Base-by-base conservation (phyloP, 148 eudicot genomes). In the Pouteria glomerata region DNA sequence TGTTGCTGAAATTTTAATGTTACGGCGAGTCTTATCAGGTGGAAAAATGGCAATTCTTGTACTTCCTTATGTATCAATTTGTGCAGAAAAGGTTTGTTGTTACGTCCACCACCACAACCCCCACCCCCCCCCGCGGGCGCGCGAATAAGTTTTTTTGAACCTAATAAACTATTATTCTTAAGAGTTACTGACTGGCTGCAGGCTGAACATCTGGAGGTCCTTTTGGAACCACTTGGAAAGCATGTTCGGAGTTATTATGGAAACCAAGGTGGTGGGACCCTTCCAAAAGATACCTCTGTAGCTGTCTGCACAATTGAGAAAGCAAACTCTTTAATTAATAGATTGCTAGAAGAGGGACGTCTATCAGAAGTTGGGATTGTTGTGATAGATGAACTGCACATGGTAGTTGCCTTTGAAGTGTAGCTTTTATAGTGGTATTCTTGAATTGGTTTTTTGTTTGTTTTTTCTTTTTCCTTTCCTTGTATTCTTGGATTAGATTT, bases 241-340 rank as follows among this genome's bases (percentile, higher is more conserved):
- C 99, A 88, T 81, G 99, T 96, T 16, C 92, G 97, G 31, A 96
- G 99, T 82, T 96, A 88, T 75, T 96, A 88, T 72, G 99, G 99
- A 66, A 96, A 81, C 80, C 99, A 96, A 83, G 99, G 99, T 70
- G 97, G 99, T 47, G 96, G 92, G 61, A 80, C 88, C 66, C 96
- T 96, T 71, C 99, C 94, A 26, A 96, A 88, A 79, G 97, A 96
- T 72, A 96, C 97, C 48, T 88, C 97, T 69, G 90, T 96, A 19
- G 97, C 99, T 79, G 97, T 96, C 67, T 96, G 99, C 74, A 96
- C 99, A 6, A 96, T 96, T 71, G 99, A 96, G 81, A 96, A 96
- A 86, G 99, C 99, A 63, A 96, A 96, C 77, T 96, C 99, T 66
- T 82, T 96, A 78, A 80, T 92, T 37, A 96, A 96, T 80, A 82